Conservation (phyloP, 768 basidiomycete genomes). For the Termitomyces sp. region DNA sequence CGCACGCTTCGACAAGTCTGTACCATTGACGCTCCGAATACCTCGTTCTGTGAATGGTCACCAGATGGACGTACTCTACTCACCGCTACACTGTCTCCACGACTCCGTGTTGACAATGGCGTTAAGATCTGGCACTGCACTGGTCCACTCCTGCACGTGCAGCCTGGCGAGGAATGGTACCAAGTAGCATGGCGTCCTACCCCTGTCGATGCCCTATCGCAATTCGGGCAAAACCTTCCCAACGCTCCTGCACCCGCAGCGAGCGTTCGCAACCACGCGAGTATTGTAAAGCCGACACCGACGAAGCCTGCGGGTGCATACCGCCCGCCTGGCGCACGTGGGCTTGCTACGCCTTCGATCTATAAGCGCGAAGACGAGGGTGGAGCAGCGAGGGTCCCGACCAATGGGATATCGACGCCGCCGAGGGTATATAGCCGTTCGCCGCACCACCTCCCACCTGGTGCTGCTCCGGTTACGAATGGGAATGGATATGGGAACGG, state of each 20-base stretch:
- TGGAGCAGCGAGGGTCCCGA: constrained; percentile 49
- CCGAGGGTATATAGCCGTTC: constrained; percentile 56
- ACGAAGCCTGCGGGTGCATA: constrained; percentile 26
- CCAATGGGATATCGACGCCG: constrained; percentile 50
- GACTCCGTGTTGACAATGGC: constrained; percentile 94
- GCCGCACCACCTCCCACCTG: constrained; percentile 39
- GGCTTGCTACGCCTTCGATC: constrained; percentile 79
- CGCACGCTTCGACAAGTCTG: constrained; percentile 74
- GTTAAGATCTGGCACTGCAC: constrained; percentile 95
- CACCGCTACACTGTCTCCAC: constrained; percentile 93
- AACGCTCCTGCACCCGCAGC: constrained; percentile 59
- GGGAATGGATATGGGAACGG: constrained; percentile 22
- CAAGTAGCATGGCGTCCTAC: constrained; percentile 82
- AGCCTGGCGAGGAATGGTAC: constrained; percentile 83
- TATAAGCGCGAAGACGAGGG: constrained; percentile 94
- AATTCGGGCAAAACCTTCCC: constrained; percentile 66
- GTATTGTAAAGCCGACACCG: constrained; percentile 47
- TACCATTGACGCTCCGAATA: constrained; percentile 88
- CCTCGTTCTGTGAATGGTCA: constrained; percentile 93
- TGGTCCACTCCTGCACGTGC: constrained; percentile 82
- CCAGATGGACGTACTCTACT: constrained; percentile 89
- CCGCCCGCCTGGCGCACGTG: constrained; percentile 78
- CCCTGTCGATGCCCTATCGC: constrained; percentile 55
- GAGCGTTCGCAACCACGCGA: constrained; percentile 46
- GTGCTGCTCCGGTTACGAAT: constrained; percentile 24